Evolutionary conservation across 1,284 basidiomycete species (phyloP), one percentile per base, ranked within the genome.

Genomic region (Golubevia sp.): DNA sequence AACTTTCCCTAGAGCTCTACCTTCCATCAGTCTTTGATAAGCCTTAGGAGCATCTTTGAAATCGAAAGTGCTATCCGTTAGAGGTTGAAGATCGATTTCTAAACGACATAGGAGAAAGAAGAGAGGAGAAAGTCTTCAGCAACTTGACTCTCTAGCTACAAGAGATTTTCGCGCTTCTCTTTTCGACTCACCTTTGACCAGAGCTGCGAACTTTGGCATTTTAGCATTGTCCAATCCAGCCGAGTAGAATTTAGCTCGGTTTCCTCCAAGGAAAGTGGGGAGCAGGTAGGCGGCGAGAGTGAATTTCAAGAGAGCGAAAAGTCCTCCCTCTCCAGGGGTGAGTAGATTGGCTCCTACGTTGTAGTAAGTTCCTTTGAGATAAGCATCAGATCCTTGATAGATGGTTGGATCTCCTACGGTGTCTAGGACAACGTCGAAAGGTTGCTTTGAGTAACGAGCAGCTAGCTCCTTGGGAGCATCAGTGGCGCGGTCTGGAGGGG

Each of bases 391-490:
- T 21, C 26, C 25, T 11, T 13, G 15, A 56, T 53, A 30, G 20
- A 34, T 51, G 2, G 27, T 23, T 34, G 20, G 25, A 18, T 27
- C 15, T 23, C 63, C 61, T 18, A 65, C 48, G 50, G 55, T 53
- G 53, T 65, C 63, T 49, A 64, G 54, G 20, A 58, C 49, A 48
- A 62, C 30, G 23, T 63, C 63, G 61, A 63, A 58, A 0, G 61
- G 63, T 49, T 55, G 26, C 11, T 34, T 34, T 3, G 30, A 34
- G 11, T 34, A 34, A 34, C 30, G 30, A 34, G 30, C 4, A 11
- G 11, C 30, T 11, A 34, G 11, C 11, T 34, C 30, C 30, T 34
- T 34, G 11, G 30, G 30, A 11, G 11, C 4, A 34, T 34, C 30
- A 34, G 30, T 5, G 30, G 30, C 30, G 11, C 30, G 30, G 11